These are phyloP conservation scores for Trichoderma koningii DNA, from an alignment of 2,329 filamentous ascomycete genomes.

Conservation along the genomic window DNA sequence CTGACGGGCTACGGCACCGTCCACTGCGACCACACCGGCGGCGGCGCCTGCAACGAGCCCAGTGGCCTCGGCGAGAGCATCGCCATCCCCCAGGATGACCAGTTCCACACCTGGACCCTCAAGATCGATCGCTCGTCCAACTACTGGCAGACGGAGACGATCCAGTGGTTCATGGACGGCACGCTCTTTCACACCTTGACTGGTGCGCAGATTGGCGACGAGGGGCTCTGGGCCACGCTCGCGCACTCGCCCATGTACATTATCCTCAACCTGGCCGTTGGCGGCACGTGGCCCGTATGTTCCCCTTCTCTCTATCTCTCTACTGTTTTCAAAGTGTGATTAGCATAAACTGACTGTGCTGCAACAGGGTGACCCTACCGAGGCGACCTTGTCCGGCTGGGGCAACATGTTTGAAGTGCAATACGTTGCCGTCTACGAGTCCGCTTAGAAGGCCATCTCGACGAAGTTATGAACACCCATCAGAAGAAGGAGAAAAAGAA, in stretches of 20 bases:
- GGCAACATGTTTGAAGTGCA: slow-evolving; percentile 46
- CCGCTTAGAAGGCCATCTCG: slow-evolving; percentile 25
- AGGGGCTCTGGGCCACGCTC: slow-evolving; percentile 48
- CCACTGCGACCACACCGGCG: slow-evolving; percentile 49
- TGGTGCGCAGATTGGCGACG: slow-evolving; percentile 45
- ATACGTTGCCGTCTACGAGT: slow-evolving; percentile 46
- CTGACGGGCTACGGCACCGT: slow-evolving; percentile 50
- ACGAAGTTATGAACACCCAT: not conserved
- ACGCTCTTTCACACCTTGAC: slow-evolving; percentile 46
- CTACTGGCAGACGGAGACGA: slow-evolving; percentile 50
- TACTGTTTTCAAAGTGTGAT: too few relatives aligned
- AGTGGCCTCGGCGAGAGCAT: slow-evolving; percentile 43
- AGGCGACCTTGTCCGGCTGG: slow-evolving; percentile 40
- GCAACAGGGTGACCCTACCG: slow-evolving; percentile 40
- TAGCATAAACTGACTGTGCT: not conserved
- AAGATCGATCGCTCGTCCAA: slow-evolving; percentile 48
- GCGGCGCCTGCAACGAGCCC: slow-evolving; percentile 52
- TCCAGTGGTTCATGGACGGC: slow-evolving; percentile 54
- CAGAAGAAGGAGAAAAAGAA: not conserved
- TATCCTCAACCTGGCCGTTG: slow-evolving; percentile 53
- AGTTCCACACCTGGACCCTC: slow-evolving; percentile 53
- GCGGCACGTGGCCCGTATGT: slow-evolving; percentile 47
- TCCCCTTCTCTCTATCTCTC: not conserved
- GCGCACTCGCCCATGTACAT: slow-evolving; percentile 48
- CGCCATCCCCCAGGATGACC: slow-evolving; percentile 45